Evolutionary conservation across 768 basidiomycete species (phyloP).

Genomic region (Russula sp.): DNA sequence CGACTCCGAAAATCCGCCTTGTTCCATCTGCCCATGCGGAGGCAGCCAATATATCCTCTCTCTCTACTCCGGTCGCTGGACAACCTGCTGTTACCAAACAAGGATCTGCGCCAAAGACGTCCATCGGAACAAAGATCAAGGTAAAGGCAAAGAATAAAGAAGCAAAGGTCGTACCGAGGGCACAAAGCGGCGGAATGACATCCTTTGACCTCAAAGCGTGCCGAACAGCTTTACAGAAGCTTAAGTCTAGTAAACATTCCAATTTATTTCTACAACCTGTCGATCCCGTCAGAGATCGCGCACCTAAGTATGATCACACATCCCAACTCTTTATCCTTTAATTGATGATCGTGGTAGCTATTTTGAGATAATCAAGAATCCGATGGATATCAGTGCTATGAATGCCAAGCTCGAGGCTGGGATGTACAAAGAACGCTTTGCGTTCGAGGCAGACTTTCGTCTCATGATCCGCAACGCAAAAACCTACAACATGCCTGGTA

Average conservation of each 20-base stretch:
- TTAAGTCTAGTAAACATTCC: conserved; percentile 67
- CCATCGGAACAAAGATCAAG: conserved; percentile 14
- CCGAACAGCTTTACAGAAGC: conserved; percentile 71
- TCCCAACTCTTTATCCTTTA: conserved; percentile 7
- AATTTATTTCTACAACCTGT: conserved; percentile 79
- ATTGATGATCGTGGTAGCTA: conserved; percentile 47
- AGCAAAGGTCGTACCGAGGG: conserved; percentile 52
- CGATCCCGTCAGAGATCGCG: conserved; percentile 90
- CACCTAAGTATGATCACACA: conserved; percentile 59
- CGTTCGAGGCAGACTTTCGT: conserved; percentile 79
- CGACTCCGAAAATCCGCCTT: conserved; percentile 44
- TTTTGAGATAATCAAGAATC: conserved; percentile 81
- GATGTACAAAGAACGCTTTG: conserved; percentile 76
- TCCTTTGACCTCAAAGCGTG: conserved; percentile 69
- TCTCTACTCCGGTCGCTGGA: conserved; percentile 7
- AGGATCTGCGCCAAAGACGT: conserved; percentile 1
- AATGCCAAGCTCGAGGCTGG: conserved; percentile 79
- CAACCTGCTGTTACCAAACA: conserved; percentile 3
- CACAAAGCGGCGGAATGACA: conserved; percentile 70
- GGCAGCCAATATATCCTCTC: conserved; percentile 28
- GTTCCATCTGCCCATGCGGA: conserved; percentile 28
- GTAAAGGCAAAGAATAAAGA: conserved; percentile 25
- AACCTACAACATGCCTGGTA: conserved; percentile 68
- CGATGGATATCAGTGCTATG: conserved; percentile 94
- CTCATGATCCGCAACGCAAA: conserved; percentile 87